These are phyloP conservation scores for Digitaria exilis DNA, from an alignment of 202 grass and related monocot species.

Conservation along the genomic window DNA sequence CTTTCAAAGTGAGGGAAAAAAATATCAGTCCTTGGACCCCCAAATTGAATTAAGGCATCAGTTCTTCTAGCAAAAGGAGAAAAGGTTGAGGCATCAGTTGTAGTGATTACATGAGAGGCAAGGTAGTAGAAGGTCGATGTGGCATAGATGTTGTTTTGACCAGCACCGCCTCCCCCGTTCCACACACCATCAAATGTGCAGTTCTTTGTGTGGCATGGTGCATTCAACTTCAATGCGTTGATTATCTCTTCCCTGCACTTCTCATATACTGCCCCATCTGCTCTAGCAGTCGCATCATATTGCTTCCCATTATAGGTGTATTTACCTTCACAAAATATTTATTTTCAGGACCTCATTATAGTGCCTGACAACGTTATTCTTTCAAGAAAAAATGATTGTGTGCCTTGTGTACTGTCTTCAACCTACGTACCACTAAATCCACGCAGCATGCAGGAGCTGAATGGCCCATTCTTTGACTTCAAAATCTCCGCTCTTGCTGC, in stretches of 20 bases:
- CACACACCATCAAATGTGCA: slow-evolving; percentile 20
- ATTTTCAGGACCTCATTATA: neutral
- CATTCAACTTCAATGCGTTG: neutral
- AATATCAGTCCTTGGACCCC: too few relatives aligned
- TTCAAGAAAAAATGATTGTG: too few relatives aligned
- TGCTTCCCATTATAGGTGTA: slow-evolving; percentile 2
- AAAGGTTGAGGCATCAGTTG: neutral
- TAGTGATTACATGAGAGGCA: slow-evolving; percentile 3
- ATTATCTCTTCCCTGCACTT: neutral
- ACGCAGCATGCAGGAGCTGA: slow-evolving; percentile 18
- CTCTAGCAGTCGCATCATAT: neutral
- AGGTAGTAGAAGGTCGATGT: neutral
- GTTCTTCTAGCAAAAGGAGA: neutral
- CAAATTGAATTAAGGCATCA: neutral
- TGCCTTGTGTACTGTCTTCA: too few relatives aligned
- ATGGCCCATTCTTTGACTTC: slow-evolving; percentile 17
- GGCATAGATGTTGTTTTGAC: neutral
- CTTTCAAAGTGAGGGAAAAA: neutral
- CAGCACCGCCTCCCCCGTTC: slow-evolving; percentile 15
- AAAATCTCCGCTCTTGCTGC: slow-evolving; percentile 13
- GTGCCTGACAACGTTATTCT: neutral
- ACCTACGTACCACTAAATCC: slow-evolving; percentile 3
- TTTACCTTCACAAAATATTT: neutral
- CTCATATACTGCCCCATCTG: neutral
- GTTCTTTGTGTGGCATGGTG: slow-evolving; percentile 8